Percentiles rank a stretch among this genome's conserved stretches.
These are phyloP conservation scores for Quercus berberidifolia DNA, from an alignment of 306 rosid genomes.

Conservation along the genomic window DNA sequence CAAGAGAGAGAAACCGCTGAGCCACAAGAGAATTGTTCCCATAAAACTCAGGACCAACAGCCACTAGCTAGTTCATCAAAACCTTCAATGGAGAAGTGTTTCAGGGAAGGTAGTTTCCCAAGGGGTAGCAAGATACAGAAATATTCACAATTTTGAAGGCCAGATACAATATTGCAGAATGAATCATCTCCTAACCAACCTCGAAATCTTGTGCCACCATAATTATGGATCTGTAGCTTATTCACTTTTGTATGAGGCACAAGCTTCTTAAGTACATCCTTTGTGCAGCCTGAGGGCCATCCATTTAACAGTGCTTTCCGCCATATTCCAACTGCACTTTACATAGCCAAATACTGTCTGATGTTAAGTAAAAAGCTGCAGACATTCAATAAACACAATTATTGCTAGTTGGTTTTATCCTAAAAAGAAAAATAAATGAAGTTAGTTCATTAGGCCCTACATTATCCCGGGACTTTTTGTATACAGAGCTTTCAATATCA, in stretches of 20 bases:
- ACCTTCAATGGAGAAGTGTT: neutral
- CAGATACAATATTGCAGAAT: neutral
- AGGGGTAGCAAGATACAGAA: neutral
- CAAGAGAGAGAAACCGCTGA: neutral
- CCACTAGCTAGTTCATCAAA: neutral
- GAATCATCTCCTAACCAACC: constrained; percentile 5
- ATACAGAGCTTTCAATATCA: no score
- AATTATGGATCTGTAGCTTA: neutral
- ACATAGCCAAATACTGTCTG: no score
- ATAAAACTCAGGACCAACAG: constrained; percentile 9
- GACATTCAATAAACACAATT: no score
- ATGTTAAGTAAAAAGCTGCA: no score
- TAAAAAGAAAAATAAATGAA: no score
- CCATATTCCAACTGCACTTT: no score
- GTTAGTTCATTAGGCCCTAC: no score
- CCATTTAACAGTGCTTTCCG: no score
- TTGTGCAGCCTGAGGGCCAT: no score
- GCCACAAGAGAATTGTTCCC: neutral
- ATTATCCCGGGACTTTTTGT: no score
- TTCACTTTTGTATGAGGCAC: constrained; percentile 2
- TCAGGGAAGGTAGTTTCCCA: constrained; percentile 7
- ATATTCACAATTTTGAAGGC: neutral
- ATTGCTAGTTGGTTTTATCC: no score
- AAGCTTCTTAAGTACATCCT: constrained; percentile 6
- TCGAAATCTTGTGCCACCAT: constrained; percentile 4